Percentiles rank a stretch among this genome's conserved stretches.
phyloP scores from a whole-genome alignment of 2,329 filamentous ascomycete genomes.

The Aplosporella prunicola region DNA sequence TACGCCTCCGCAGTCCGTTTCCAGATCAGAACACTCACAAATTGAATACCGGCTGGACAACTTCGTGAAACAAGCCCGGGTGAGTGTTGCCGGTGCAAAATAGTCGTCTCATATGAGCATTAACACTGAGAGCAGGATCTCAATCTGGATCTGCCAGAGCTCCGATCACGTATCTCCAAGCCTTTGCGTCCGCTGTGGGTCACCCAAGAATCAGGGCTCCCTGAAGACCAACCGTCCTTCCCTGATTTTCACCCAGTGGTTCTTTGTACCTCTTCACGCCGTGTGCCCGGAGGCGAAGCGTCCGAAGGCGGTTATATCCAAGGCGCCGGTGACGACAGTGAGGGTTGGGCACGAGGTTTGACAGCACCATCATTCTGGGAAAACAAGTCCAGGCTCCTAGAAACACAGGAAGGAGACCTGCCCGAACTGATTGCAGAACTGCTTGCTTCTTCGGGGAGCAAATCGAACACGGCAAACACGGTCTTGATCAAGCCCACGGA shows the following conservation, averaged over 20 bases:
- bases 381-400: constrained; percentile 52
- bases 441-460: constrained; percentile 14
- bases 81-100: no score
- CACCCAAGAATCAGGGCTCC: constrained; percentile 53
- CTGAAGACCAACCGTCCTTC: constrained; percentile 40
- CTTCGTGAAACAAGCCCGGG: constrained; percentile 44
- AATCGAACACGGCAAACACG: constrained; percentile 11
- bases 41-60: constrained; percentile 55
- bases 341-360: constrained; percentile 80
- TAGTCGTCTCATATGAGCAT: no score
- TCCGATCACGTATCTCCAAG: constrained; percentile 52
- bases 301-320: constrained; percentile 76
- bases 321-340: constrained; percentile 87
- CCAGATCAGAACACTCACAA: constrained; percentile 67
- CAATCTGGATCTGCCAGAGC: constrained; percentile 46
- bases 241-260: constrained; percentile 61
- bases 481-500: constrained; percentile 35
- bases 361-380: constrained; percentile 74
- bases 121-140: no score
- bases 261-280: constrained; percentile 74
- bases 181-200: constrained; percentile 75
- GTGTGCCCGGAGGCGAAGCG: constrained; percentile 58
- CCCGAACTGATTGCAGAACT: constrained; percentile 41
- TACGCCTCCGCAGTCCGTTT: constrained; percentile 63
- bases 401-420: constrained; percentile 56